These are phyloP conservation scores for Blastocystis sp. DNA, from an alignment of 352 stramenopile genomes.

Conservation along the genomic window DNA sequence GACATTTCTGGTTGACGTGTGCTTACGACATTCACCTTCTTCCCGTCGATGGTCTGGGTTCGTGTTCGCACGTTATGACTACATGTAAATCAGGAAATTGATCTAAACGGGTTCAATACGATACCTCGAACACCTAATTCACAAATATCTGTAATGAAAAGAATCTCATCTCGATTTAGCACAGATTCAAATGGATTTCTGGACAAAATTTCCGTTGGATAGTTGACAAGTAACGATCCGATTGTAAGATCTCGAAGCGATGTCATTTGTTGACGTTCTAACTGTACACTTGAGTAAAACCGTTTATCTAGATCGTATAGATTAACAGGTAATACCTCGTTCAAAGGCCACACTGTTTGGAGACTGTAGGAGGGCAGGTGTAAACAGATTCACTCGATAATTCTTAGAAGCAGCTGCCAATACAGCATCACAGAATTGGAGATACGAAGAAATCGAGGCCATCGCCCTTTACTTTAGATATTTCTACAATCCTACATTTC, in stretches of 20 bases:
- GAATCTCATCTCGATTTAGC: neutral
- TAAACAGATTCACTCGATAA: neutral
- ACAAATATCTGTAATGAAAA: neutral
- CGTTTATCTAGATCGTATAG: neutral
- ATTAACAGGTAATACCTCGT: neutral
- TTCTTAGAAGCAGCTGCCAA: neutral
- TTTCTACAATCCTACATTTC: neutral
- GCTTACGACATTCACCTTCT: neutral
- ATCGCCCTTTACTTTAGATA: neutral
- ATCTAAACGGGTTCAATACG: constrained; percentile 19
- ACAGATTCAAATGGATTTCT: neutral
- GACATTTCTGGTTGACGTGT: neutral
- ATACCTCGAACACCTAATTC: constrained; percentile 37
- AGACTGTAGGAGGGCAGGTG: neutral
- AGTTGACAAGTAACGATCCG: constrained; percentile 29
- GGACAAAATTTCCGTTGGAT: neutral
- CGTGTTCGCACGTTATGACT: neutral
- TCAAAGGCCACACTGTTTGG: constrained; percentile 6
- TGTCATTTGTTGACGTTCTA: neutral
- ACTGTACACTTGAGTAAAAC: neutral
- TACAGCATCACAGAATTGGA: neutral
- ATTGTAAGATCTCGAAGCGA: neutral
- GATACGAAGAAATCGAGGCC: neutral
- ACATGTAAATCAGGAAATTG: neutral
- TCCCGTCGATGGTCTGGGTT: neutral